Evolutionary conservation across 2,329 filamentous ascomycete species (phyloP).

Genomic region (Aspergillus sp.): DNA sequence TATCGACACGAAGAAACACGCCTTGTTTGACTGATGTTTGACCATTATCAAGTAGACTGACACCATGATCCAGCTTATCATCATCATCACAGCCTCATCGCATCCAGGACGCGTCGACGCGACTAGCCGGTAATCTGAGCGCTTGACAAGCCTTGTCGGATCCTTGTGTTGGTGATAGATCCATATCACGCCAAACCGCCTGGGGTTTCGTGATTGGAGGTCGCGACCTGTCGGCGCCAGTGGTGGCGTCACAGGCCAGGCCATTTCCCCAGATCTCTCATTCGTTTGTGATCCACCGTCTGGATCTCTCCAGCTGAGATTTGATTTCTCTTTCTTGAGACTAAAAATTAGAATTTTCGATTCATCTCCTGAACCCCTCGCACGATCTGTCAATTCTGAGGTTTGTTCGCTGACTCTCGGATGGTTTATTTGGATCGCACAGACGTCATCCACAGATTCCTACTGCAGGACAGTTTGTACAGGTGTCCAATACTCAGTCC

Average conservation of each 20-base stretch:
- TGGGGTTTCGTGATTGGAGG: neutral
- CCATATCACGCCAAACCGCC: neutral
- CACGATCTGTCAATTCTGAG: neutral
- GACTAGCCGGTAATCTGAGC: no score
- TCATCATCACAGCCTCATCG: no score
- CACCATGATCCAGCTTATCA: no score
- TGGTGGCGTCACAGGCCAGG: neutral
- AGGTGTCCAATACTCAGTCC: neutral
- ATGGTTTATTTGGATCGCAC: neutral
- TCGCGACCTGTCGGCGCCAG: neutral
- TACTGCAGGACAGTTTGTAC: neutral
- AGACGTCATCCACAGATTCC: neutral
- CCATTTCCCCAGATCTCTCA: neutral
- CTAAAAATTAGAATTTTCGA: neutral
- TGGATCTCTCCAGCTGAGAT: neutral
- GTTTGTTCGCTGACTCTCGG: neutral
- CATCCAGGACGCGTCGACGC: no score
- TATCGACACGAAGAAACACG: no score
- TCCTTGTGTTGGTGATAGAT: neutral
- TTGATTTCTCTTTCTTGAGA: neutral
- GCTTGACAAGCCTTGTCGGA: no score
- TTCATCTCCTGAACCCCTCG: neutral
- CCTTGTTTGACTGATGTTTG: no score
- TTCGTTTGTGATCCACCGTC: neutral
- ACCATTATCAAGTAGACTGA: no score